phyloP scores from a whole-genome alignment of 805 yeast genomes.

The Nematodospora valgi region DNA sequence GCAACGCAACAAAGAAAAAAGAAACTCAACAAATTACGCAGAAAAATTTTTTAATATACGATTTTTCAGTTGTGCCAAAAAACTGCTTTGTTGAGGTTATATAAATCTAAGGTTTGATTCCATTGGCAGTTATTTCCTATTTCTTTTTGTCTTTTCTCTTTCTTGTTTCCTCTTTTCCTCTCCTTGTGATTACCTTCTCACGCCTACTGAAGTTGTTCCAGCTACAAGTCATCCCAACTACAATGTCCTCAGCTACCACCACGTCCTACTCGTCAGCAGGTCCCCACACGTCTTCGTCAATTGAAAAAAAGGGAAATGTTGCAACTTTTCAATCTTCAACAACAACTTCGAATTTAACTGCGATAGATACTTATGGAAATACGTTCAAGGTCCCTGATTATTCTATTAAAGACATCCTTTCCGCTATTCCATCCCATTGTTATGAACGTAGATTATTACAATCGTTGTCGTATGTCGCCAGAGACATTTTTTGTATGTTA shows the following conservation, averaged over 20 bases:
- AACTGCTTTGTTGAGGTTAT: too few relatives aligned
- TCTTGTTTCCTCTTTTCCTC: neutral
- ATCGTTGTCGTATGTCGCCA: slow-evolving; percentile 61
- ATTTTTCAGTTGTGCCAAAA: too few relatives aligned
- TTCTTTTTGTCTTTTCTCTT: slow-evolving; percentile 2
- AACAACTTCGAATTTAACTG: slow-evolving; percentile 26
- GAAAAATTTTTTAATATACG: too few relatives aligned
- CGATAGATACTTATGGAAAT: slow-evolving; percentile 61
- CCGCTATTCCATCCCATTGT: slow-evolving; percentile 71
- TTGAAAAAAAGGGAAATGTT: slow-evolving; percentile 37
- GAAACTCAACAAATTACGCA: too few relatives aligned
- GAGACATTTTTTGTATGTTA: slow-evolving; percentile 55
- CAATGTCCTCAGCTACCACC: slow-evolving; percentile 9
- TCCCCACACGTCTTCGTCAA: slow-evolving; percentile 13
- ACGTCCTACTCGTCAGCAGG: slow-evolving; percentile 6
- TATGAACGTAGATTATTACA: slow-evolving; percentile 57
- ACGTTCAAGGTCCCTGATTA: slow-evolving; percentile 71
- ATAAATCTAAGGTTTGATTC: too few relatives aligned
- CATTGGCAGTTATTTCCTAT: neutral
- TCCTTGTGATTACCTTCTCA: too few relatives aligned
- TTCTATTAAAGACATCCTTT: slow-evolving; percentile 70
- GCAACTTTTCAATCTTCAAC: slow-evolving; percentile 25
- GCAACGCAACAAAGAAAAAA: too few relatives aligned
- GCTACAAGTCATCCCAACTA: too few relatives aligned
- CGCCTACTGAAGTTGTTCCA: too few relatives aligned